Evolutionary conservation across 768 basidiomycete species (phyloP), one percentile per base, ranked within the genome.

Genomic region (Chiua virens): DNA sequence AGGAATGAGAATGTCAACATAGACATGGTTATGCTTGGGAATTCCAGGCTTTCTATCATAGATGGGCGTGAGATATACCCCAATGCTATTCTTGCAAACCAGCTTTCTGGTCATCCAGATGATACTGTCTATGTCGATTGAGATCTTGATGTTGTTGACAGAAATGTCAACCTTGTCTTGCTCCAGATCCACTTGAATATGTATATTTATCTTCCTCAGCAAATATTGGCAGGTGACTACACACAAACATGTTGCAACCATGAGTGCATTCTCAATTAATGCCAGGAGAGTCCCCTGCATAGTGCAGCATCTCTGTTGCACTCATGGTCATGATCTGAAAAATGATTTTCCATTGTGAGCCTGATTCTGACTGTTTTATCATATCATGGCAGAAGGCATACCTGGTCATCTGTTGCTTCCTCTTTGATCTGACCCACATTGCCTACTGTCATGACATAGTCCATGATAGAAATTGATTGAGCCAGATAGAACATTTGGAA

Each of bases 1-100:
- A 1, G 53, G 53, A 0, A 59, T 17, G 2, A 49, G 42, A 10
- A 62, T 37, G 2, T 59, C 35, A 0, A 54, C 39, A 47, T 59
- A 62, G 6, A 55, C 18, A 28, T 62, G 61, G 3, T 62, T 62
- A 11, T 62, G 44, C 17, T 59, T 58, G 0, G 8, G 2, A 0
- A 62, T 63, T 0, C 25, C 45, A 4, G 49, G 18, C 38, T 42
- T 40, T 14, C 39, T 9, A 5, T 54, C 45, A 15, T 48, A 32
- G 22, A 50, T 36, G 0, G 52, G 44, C 2, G 21, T 32, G 10
- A 47, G 14, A 14, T 42, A 50, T 0, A 56, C 28, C 0, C 37
- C 36, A 13, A 43, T 28, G 23, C 45, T 43, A 7, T 11, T 21
- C 1, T 3, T 28, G 32, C 32, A 55, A 0, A 43, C 17, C 0